These are phyloP conservation scores for Diutina sp. DNA, from an alignment of 1,139 yeast species.

Conservation along the genomic window DNA sequence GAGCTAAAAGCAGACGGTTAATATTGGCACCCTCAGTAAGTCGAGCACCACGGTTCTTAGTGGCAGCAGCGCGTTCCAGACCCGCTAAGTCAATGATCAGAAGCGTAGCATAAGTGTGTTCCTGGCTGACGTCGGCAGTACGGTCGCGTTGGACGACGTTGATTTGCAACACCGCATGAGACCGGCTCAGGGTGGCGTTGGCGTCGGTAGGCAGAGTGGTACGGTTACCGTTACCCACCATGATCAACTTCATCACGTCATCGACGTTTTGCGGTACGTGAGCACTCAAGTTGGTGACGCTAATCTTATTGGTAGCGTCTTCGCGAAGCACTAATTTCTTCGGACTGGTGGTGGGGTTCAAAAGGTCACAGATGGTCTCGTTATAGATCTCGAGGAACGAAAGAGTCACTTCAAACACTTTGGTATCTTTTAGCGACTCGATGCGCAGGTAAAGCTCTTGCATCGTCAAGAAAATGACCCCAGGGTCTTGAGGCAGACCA, in stretches of 20 bases:
- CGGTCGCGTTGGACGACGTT: slow-evolving; percentile 53
- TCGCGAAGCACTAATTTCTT: slow-evolving; percentile 52
- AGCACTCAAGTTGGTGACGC: slow-evolving; percentile 61
- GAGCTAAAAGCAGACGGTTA: slow-evolving; percentile 72
- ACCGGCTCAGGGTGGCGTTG: slow-evolving; percentile 77
- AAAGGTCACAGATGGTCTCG: slow-evolving; percentile 72
- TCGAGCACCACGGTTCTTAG: slow-evolving; percentile 69
- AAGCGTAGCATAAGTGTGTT: slow-evolving; percentile 41
- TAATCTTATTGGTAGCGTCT: slow-evolving; percentile 52
- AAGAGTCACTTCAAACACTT: slow-evolving; percentile 45
- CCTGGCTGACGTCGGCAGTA: slow-evolving; percentile 51
- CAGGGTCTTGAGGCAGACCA: slow-evolving; percentile 66
- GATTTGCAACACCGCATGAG: slow-evolving; percentile 86
- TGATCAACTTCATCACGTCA: slow-evolving; percentile 71
- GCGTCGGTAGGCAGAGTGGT: slow-evolving; percentile 86
- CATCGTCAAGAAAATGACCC: slow-evolving; percentile 71
- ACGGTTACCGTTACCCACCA: slow-evolving; percentile 61
- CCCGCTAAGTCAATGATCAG: slow-evolving; percentile 73
- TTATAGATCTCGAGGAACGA: slow-evolving; percentile 84
- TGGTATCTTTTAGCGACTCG: slow-evolving; percentile 39
- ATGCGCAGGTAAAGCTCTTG: slow-evolving; percentile 57
- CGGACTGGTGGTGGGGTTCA: slow-evolving; percentile 40
- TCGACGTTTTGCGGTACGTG: slow-evolving; percentile 55
- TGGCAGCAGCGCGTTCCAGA: slow-evolving; percentile 86
- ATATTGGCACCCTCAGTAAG: slow-evolving; percentile 88